phyloP scores from a whole-genome alignment of 2,329 filamentous ascomycete genomes.

The Eurotiales sp. region DNA sequence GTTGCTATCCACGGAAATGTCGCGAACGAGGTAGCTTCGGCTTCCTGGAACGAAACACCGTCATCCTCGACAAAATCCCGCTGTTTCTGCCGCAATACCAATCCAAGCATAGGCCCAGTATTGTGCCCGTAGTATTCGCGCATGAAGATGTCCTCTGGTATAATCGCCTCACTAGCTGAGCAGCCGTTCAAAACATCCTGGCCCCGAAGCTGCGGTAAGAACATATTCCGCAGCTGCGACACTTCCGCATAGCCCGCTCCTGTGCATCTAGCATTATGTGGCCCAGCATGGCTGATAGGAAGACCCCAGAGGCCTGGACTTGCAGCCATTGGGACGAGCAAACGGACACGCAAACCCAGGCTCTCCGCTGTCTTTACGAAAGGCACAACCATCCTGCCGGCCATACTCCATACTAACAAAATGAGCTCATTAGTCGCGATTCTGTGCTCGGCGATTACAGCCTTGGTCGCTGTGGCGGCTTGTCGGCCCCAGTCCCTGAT shows the following conservation, averaged over 20 bases:
- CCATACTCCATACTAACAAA: slow-evolving; percentile 15
- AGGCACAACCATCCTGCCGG: slow-evolving; percentile 10
- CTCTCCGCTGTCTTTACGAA: background rate
- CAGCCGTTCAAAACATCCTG: background rate
- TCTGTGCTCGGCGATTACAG: background rate
- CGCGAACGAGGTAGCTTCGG: background rate
- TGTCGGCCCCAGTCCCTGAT: slow-evolving; percentile 18
- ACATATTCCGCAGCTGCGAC: background rate
- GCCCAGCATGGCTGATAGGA: background rate
- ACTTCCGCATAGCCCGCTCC: background rate
- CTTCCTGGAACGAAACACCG: too few relatives aligned
- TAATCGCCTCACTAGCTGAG: background rate
- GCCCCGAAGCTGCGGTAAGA: background rate
- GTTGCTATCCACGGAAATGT: slow-evolving; percentile 6
- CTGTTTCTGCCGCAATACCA: background rate
- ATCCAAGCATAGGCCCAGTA: slow-evolving; percentile 6
- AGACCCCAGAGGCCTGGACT: slow-evolving; percentile 1
- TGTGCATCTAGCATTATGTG: background rate
- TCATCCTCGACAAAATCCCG: too few relatives aligned
- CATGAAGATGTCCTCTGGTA: slow-evolving; percentile 5
- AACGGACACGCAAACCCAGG: background rate
- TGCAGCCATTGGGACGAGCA: slow-evolving; percentile 11
- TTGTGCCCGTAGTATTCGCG: slow-evolving; percentile 13
- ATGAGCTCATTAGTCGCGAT: background rate
- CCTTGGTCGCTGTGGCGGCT: slow-evolving; percentile 11